phyloP scores from a whole-genome alignment of 208 protist species.

The Trypanosoma mega region DNA sequence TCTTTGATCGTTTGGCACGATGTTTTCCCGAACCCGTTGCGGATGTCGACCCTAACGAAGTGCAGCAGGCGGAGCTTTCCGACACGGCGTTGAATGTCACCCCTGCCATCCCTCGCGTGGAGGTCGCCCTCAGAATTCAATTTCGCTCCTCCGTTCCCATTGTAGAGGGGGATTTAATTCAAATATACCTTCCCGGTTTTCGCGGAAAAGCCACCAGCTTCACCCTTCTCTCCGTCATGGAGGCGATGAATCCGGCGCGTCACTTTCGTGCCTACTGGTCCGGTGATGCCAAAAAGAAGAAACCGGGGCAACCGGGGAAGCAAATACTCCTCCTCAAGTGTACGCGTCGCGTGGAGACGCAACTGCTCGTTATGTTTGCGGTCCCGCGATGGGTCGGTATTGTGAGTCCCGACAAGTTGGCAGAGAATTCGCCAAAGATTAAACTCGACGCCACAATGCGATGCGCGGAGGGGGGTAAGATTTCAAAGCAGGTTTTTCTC shows the following conservation, averaged over 20 bases:
- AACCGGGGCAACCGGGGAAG: constrained; percentile 48
- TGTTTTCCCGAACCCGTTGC: neutral
- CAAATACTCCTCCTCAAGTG: constrained; percentile 71
- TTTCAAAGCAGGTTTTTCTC: constrained; percentile 62
- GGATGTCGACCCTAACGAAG: constrained; percentile 11
- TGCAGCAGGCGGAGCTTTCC: constrained; percentile 47
- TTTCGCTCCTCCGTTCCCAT: constrained; percentile 68
- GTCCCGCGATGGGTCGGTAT: constrained; percentile 58
- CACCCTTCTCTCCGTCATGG: constrained; percentile 32
- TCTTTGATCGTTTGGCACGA: constrained; percentile 23
- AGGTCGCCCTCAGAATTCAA: constrained; percentile 56
- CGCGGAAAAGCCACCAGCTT: constrained; percentile 47
- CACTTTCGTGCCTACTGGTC: constrained; percentile 80
- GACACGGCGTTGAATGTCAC: constrained; percentile 50
- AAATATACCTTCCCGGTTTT: constrained; percentile 67
- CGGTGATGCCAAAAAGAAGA: constrained; percentile 53
- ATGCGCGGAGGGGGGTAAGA: constrained; percentile 49
- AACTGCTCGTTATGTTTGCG: constrained; percentile 48
- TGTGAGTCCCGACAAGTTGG: constrained; percentile 61
- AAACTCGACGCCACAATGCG: constrained; percentile 68
- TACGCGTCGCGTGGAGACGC: constrained; percentile 44
- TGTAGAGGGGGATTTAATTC: constrained; percentile 56
- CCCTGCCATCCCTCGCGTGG: constrained; percentile 55
- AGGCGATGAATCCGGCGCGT: constrained; percentile 19
- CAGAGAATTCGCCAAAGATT: constrained; percentile 69